Conservation (phyloP, 768 basidiomycete species). For the Boletus rufocinnamomeus region DNA sequence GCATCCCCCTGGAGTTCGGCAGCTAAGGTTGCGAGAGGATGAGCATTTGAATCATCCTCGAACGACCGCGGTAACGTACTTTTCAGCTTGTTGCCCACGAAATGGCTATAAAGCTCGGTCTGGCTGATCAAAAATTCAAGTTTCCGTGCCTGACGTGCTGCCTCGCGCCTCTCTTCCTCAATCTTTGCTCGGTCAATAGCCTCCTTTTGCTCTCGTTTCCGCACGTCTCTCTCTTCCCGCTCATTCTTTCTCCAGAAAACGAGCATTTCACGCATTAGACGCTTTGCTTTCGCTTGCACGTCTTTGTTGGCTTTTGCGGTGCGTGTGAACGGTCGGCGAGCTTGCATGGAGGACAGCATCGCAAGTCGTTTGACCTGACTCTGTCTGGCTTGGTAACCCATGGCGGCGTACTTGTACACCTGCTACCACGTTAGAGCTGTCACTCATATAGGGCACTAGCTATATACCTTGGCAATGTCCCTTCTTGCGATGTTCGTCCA, state of each 20-base stretch:
- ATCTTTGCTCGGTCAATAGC: slow-evolving; percentile 83
- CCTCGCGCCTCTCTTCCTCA: slow-evolving; percentile 93
- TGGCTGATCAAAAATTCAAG: slow-evolving; percentile 98
- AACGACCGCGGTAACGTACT: slow-evolving; percentile 49
- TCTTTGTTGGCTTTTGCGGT: slow-evolving; percentile 82
- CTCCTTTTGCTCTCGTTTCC: slow-evolving; percentile 94
- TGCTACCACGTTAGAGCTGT: slow-evolving; percentile 32
- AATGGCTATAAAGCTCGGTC: slow-evolving; percentile 98
- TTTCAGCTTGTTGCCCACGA: slow-evolving; percentile 95
- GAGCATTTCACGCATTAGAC: slow-evolving; percentile 94
- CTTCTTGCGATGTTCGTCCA: slow-evolving; percentile 87
- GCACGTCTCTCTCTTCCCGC: slow-evolving; percentile 90
- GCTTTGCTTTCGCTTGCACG: slow-evolving; percentile 79
- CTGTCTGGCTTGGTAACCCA: slow-evolving; percentile 65
- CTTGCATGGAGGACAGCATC: slow-evolving; percentile 72
- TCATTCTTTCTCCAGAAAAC: slow-evolving; percentile 98
- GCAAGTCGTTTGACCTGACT: slow-evolving; percentile 77
- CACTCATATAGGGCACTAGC: neutral
- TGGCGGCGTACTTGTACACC: slow-evolving; percentile 79
- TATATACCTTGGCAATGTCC: slow-evolving; percentile 76
- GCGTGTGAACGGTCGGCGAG: slow-evolving; percentile 70
- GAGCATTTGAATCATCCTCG: slow-evolving; percentile 18
- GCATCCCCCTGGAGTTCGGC: slow-evolving; percentile 73
- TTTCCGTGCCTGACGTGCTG: slow-evolving; percentile 90
- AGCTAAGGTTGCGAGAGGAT: slow-evolving; percentile 45